phyloP scores from a whole-genome alignment of 2,329 filamentous ascomycete genomes.

The Calonectria henricotiae region DNA sequence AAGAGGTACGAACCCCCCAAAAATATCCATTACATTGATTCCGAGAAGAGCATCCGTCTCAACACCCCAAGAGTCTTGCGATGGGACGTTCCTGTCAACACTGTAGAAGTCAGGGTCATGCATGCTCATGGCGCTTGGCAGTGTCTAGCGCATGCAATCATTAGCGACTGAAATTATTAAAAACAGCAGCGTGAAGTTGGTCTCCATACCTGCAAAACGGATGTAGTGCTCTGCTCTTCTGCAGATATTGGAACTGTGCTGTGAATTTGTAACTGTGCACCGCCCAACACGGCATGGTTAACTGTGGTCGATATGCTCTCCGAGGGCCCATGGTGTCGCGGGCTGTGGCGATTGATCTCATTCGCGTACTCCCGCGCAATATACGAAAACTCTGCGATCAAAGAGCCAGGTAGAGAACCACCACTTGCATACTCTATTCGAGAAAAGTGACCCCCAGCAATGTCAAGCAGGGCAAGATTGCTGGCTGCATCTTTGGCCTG shows the following conservation, averaged over 20 bases:
- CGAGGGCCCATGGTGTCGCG: slow-evolving; percentile 6
- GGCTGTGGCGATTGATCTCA: slow-evolving; percentile 9
- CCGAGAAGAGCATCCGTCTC: slow-evolving; percentile 44
- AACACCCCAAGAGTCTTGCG: slow-evolving; percentile 41
- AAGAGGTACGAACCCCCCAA: slow-evolving; percentile 36
- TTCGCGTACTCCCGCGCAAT: slow-evolving; percentile 48
- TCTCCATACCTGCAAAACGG: slow-evolving; percentile 24
- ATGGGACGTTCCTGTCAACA: slow-evolving; percentile 32
- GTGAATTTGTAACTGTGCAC: background rate
- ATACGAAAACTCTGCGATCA: slow-evolving; percentile 45
- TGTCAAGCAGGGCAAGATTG: slow-evolving; percentile 45
- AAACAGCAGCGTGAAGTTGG: background rate
- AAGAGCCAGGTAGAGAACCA: slow-evolving; percentile 39
- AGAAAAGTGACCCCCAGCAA: slow-evolving; percentile 45
- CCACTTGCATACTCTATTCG: slow-evolving; percentile 45
- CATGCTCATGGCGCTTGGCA: background rate
- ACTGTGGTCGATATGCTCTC: background rate
- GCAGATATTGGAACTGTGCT: background rate
- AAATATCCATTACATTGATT: slow-evolving; percentile 49
- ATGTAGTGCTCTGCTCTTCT: background rate
- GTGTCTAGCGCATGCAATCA: background rate
- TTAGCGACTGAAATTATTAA: background rate
- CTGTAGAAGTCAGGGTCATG: slow-evolving; percentile 4
- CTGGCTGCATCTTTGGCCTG: slow-evolving; percentile 38
- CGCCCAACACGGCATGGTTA: slow-evolving; percentile 2